A percentile compares a stretch with the other conserved stretches of the same genome.
phyloP scores from a whole-genome alignment of 768 basidiomycete genomes.

The Podaxis mareebaensis region DNA sequence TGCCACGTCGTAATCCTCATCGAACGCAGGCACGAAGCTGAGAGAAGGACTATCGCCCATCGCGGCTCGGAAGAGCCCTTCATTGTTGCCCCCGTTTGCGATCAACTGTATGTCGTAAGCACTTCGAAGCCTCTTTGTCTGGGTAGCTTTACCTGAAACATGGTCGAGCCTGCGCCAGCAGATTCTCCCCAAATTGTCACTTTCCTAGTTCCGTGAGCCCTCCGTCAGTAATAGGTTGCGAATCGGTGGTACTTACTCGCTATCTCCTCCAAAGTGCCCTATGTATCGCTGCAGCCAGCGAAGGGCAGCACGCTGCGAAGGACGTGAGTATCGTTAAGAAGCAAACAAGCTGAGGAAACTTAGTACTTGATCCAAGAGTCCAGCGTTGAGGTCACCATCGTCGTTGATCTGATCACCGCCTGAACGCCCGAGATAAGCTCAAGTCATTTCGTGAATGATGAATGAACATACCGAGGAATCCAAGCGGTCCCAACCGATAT shows the following conservation, averaged over 20 bases:
- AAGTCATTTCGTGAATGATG: background rate
- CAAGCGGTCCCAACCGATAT: constrained; percentile 43
- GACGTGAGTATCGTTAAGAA: background rate
- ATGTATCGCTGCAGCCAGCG: constrained; percentile 41
- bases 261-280: constrained; percentile 37
- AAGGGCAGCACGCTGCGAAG: constrained; percentile 32
- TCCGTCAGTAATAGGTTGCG: background rate
- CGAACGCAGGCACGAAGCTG: constrained; percentile 34
- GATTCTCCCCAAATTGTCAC: constrained; percentile 46
- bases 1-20: constrained; percentile 33
- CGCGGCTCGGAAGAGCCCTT: constrained; percentile 39
- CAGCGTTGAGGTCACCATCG: constrained; percentile 38
- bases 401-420: constrained; percentile 34
- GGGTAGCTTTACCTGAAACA: constrained; percentile 35
- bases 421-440: constrained; percentile 13
- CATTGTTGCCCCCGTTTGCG: constrained; percentile 36
- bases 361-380: constrained; percentile 40
- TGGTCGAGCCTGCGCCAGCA: constrained; percentile 42
- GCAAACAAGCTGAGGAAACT: constrained; percentile 2
- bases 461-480: constrained; percentile 35
- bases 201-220: constrained; percentile 22
- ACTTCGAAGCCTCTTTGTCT: background rate
- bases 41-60: constrained; percentile 47
- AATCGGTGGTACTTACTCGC: constrained; percentile 22
- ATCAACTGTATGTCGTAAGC: constrained; percentile 29